Conservation (phyloP, 371 early-diverging fungal genomes). For the Dinochytrium kinnereticum region DNA sequence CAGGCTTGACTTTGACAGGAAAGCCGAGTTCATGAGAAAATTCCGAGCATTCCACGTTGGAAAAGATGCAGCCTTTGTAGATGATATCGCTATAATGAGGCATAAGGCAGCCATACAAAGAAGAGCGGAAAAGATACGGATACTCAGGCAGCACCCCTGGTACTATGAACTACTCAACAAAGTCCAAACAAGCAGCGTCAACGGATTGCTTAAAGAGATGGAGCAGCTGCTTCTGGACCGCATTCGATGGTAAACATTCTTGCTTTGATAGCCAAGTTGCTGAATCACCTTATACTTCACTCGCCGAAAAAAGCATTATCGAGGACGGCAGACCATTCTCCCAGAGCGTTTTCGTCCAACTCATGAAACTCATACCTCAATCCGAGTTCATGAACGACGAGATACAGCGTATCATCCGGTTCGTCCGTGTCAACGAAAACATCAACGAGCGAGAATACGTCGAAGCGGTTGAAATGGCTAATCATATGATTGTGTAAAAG, state of each 20-base stretch:
- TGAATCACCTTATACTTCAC: too few species aligned
- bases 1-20: slow-evolving; percentile 44
- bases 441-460: slow-evolving; percentile 55
- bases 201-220: slow-evolving; percentile 31
- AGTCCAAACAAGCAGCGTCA: slow-evolving; percentile 42
- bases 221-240: slow-evolving; percentile 47
- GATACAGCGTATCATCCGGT: slow-evolving; percentile 55
- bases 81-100: slow-evolving; percentile 53
- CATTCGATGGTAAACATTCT: slow-evolving; percentile 50
- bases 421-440: slow-evolving; percentile 47
- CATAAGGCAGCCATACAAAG: slow-evolving; percentile 36
- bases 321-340: slow-evolving; percentile 42
- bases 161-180: slow-evolving; percentile 50
- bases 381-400: slow-evolving; percentile 54
- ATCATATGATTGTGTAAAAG: slow-evolving; percentile 34
- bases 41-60: slow-evolving; percentile 40
- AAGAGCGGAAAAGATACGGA: slow-evolving; percentile 18
- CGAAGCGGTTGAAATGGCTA: slow-evolving; percentile 53
- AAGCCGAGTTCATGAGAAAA: slow-evolving; percentile 43
- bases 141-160: slow-evolving; percentile 51
- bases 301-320: slow-evolving; percentile 30
- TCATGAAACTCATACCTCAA: slow-evolving; percentile 51
- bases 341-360: slow-evolving; percentile 45
- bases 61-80: slow-evolving; percentile 39
- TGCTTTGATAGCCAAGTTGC: too few species aligned